phyloP scores from a whole-genome alignment of 129 eudicot species.

The Ambrosia trifida region DNA sequence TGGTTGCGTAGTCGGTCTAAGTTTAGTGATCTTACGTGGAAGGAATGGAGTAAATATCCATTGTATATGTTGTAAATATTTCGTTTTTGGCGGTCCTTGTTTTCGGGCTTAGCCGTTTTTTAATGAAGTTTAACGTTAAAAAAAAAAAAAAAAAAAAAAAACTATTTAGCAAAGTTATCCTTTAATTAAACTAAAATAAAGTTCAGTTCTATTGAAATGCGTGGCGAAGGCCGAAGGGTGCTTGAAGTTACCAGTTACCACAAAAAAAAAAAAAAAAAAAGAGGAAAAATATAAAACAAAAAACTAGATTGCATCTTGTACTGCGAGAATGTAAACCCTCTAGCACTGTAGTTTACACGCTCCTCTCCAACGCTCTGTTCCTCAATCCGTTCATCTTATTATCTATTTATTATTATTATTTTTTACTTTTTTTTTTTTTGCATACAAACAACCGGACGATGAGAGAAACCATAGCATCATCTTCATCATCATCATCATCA shows the following conservation, averaged over 20 bases:
- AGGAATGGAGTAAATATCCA: too few relatives aligned
- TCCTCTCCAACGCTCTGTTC: conserved; percentile 3
- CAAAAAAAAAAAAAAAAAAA: not conserved
- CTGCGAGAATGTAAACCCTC: not conserved
- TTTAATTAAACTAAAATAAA: not conserved
- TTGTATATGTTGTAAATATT: too few relatives aligned
- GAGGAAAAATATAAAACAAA: not conserved
- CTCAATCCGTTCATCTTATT: not conserved
- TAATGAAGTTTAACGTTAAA: too few relatives aligned
- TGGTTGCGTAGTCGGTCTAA: too few relatives aligned
- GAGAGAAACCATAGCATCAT: conserved; percentile 40
- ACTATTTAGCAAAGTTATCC: too few relatives aligned
- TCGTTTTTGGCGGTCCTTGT: too few relatives aligned
- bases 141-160: too few relatives aligned
- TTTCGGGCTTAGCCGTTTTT: too few relatives aligned
- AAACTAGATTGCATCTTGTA: not conserved
- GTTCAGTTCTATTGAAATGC: not conserved
- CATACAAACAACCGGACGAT: not conserved
- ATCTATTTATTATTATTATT: too few relatives aligned
- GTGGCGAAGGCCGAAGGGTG: not conserved
- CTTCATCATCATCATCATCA: conserved; percentile 33
- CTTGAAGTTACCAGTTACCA: not conserved
- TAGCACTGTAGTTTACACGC: not conserved
- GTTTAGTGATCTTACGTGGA: too few relatives aligned
- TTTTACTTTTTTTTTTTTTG: too few relatives aligned